phyloP scores from a whole-genome alignment of 2,329 filamentous ascomycete species.

The Chlorencoelia australis region DNA sequence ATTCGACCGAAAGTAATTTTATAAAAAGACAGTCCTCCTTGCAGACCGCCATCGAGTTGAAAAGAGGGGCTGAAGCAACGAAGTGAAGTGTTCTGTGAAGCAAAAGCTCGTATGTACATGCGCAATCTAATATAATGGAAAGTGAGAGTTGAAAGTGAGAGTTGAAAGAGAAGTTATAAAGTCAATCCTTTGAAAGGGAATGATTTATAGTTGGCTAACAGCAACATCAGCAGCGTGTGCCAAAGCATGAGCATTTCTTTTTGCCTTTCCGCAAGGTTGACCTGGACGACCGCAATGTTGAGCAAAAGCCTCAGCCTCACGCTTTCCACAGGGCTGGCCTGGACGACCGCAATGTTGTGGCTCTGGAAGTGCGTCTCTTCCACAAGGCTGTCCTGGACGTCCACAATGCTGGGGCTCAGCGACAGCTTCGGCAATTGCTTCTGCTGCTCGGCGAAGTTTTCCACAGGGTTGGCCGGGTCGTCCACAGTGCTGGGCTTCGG shows the following conservation, averaged over 20 bases:
- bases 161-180: too few relatives aligned
- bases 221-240: constrained; percentile 11
- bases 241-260: constrained; percentile 9
- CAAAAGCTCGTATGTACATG: too few relatives aligned
- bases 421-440: constrained; percentile 22
- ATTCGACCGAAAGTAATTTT: too few relatives aligned
- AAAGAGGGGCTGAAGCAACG: too few relatives aligned
- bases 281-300: constrained; percentile 12
- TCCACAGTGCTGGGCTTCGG: constrained; percentile 1
- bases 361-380: constrained; percentile 19
- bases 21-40: too few relatives aligned
- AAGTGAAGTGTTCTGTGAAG: too few relatives aligned
- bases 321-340: constrained; percentile 13
- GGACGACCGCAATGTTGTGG: constrained; percentile 14
- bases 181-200: too few relatives aligned
- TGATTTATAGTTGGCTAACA: constrained; percentile 7
- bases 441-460: constrained; percentile 16
- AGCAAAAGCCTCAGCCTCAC: constrained; percentile 11
- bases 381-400: constrained; percentile 17
- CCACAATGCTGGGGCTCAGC: constrained; percentile 19
- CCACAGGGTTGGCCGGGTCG: constrained; percentile 4
- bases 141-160: too few relatives aligned
- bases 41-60: too few relatives aligned
- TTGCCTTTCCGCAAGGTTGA: constrained; percentile 15
- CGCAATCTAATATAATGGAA: too few relatives aligned